These are phyloP conservation scores for Cicer yamashitae DNA, from an alignment of 306 rosid species.

Conservation along the genomic window DNA sequence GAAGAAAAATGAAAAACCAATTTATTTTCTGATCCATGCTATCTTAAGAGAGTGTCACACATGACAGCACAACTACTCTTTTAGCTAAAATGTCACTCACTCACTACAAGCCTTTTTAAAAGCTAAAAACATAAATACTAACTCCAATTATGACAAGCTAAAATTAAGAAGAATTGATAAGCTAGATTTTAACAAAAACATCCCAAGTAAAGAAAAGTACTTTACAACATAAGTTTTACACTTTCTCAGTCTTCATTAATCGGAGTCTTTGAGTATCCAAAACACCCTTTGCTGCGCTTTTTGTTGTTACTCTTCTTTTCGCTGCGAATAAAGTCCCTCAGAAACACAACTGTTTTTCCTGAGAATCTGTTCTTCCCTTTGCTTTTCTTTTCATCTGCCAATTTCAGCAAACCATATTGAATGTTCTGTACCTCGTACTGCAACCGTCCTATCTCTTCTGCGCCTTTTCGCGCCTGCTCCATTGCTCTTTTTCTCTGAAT, in stretches of 20 bases:
- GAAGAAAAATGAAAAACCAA: not conserved
- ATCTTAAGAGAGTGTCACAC: conserved; percentile 31
- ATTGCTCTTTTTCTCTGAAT: conserved; percentile 52
- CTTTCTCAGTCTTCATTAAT: conserved; percentile 64
- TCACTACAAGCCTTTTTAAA: conserved; percentile 26
- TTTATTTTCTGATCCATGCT: conserved; percentile 17
- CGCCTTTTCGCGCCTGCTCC: conserved; percentile 73
- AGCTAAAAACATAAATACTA: conserved; percentile 52
- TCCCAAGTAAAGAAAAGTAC: conserved; percentile 35
- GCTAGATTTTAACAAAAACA: conserved; percentile 47
- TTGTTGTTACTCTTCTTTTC: conserved; percentile 57
- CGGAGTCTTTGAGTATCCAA: conserved; percentile 75
- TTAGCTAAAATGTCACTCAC: conserved; percentile 34
- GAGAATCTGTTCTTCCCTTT: conserved; percentile 70
- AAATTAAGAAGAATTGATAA: conserved; percentile 44
- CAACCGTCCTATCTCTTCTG: conserved; percentile 81
- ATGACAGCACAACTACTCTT: conserved; percentile 33
- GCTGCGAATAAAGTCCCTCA: conserved; percentile 76
- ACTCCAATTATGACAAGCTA: conserved; percentile 37
- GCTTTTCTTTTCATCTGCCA: conserved; percentile 66
- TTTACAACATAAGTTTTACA: conserved; percentile 46
- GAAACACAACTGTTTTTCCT: conserved; percentile 67
- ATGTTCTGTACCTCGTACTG: conserved; percentile 91
- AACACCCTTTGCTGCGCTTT: conserved; percentile 61
- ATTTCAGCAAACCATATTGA: conserved; percentile 68